Base-by-base conservation (phyloP, 177 flowering plant species). In the Vitis hybrid region DNA sequence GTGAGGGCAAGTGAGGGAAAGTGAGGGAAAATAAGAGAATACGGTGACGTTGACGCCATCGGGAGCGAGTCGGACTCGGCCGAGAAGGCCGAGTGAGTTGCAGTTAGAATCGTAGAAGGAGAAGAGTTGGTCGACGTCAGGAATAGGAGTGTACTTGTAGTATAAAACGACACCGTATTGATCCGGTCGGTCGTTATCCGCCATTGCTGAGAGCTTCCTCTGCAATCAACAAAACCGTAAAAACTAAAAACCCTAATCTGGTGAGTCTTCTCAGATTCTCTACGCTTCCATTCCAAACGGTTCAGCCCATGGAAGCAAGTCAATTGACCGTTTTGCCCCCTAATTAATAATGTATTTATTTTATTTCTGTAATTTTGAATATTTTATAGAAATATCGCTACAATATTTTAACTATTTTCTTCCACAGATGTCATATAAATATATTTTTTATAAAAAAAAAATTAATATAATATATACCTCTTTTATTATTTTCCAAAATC, bases 21-120 rank as follows among this genome's bases (percentile, higher is more conserved):
- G 18, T 32, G 27, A n/a, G 13, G 52, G 32, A 9, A 46, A 49
- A 69, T 24, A 21, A 16, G 40, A 7, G 46, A 70, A 56, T 88
- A 94, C 97, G n/a, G 99, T 93, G 88, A 90, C 99, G 63, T 93
- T 95, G 79, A 93, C 98, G 75, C 99, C 99, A 18, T 85, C 76
- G 15, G 96, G 81, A 72, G 99, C 81, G 76, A 95, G 79, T 27
- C 97, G 97, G 65, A 95, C 94, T 49, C 99, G 98, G 76, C 98
- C 98, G 60, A 91, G 93, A 49, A 92, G 92, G 46, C 67, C 69
- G 14, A 94, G 95, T 16, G 92, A 86, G 69, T 67, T 73, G 81
- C 99, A 91, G 70, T 87, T 93, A 70, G 89, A 81, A 3, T 84
- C 55, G 81, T 87, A 94, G 86, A 92, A 91, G 68, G 72, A 61